Base-by-base conservation (phyloP, 768 basidiomycete species). In the Serendipita indica region DNA sequence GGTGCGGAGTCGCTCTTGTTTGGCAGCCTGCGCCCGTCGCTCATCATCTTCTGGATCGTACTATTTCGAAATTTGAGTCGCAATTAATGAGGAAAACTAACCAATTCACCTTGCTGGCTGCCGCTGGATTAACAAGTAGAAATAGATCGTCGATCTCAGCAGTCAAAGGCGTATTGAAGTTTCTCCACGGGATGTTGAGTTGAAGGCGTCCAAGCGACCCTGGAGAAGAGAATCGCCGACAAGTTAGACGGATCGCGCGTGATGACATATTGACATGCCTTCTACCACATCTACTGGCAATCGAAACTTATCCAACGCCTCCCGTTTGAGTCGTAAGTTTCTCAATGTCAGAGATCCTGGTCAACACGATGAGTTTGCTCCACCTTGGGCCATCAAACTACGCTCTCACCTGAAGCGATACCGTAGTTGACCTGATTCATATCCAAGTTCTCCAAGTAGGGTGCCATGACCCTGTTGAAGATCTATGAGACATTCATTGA, bases 361-460 rank as follows among this genome's bases (percentile, higher is more conserved):
- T 43, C 28, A 59, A 30, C 37, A 3, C 46, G 57, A 63, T 16
- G 34, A 56, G 18, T 34, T 32, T 43, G 16, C 60, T 49, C 25
- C 16, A 25, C 27, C 10, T 25, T 37, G 18, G 3, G 16, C n/a
- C 16, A 27, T 5, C 27, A 34, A 27, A 14, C 58, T 58, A 58
- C 63, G 62, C 65, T 58, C 69, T 61, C 68, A 79, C 90, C 91
- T 76, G 88, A 85, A 60, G 79, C 86, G 63, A 94, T 86, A 14
- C 89, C 91, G 75, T 94, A 85, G 67, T 92, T 92, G 52, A 98
- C 86, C 70, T 93, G 89, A 68, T 89, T 86, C 68, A 91, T 79
- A 70, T 97, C 92, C 69, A 99, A 73, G 67, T 97, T 94, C 74
- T 92, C 90, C 63, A 97, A 86, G 78, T 97, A 97, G 0, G 90